Conservation (phyloP, 2,329 filamentous ascomycete genomes). For the Paraconiothyrium brasiliense region DNA sequence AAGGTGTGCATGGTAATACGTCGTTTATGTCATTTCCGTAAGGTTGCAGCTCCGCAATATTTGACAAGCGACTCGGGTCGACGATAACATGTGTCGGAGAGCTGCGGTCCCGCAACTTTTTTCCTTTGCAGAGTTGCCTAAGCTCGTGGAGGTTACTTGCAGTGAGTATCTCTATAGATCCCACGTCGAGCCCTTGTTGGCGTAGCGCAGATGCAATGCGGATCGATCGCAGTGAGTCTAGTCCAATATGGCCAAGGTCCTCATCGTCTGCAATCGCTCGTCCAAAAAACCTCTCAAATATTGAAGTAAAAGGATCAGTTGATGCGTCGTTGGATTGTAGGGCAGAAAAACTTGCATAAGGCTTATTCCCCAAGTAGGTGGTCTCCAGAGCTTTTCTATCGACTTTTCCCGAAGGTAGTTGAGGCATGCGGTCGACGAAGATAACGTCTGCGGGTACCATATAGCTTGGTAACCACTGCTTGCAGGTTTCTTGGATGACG, state of each 20-base stretch:
- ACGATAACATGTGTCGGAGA: not conserved
- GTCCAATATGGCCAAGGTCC: constrained; percentile 63
- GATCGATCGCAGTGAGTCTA: constrained; percentile 74
- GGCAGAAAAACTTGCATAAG: constrained; percentile 23
- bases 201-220: constrained; percentile 72
- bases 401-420: constrained; percentile 83
- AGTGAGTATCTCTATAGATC: constrained; percentile 70
- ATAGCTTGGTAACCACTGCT: constrained; percentile 78
- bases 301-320: constrained; percentile 47
- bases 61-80: constrained; percentile 12
- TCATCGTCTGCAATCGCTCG: constrained; percentile 49
- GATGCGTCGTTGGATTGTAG: constrained; percentile 24
- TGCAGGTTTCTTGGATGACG: constrained; percentile 68
- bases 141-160: constrained; percentile 57
- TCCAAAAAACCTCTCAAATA: constrained; percentile 56
- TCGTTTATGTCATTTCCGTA: constrained; percentile 33
- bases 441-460: constrained; percentile 84
- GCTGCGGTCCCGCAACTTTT: not conserved
- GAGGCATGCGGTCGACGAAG: constrained; percentile 71
- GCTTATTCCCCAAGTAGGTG: constrained; percentile 57
- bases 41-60: constrained; percentile 24
- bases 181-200: constrained; percentile 62
- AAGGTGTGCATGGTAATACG: constrained; percentile 70
- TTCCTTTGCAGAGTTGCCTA: constrained; percentile 29
- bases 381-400: constrained; percentile 72